phyloP scores from a whole-genome alignment of 768 basidiomycete species.

The Tricholoma terreum region DNA sequence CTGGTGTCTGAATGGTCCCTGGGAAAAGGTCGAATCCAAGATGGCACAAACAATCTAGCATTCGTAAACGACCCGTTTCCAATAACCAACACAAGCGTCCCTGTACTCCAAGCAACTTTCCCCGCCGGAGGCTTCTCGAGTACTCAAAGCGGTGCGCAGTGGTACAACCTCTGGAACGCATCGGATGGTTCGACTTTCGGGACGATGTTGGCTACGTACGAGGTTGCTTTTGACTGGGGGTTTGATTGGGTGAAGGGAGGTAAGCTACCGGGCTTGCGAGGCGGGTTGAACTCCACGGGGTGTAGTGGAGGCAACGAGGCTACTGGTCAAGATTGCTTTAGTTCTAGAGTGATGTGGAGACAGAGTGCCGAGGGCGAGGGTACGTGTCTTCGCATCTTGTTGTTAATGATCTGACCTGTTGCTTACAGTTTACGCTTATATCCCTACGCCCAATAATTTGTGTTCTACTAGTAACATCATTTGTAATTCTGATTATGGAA shows the following conservation, averaged over 20 bases:
- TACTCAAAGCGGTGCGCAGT: conserved; percentile 62
- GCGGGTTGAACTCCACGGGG: conserved; percentile 57
- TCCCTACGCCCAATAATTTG: conserved; percentile 59
- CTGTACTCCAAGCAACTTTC: conserved; percentile 63
- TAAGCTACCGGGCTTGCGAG: conserved; percentile 74
- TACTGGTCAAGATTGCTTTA: conserved; percentile 69
- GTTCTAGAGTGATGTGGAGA: conserved; percentile 76
- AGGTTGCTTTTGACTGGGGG: conserved; percentile 62
- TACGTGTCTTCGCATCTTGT: conserved; percentile 28
- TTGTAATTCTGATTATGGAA: conserved; percentile 76
- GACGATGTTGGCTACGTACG: conserved; percentile 71
- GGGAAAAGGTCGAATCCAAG: conserved; percentile 57
- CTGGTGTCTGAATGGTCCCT: conserved; percentile 60
- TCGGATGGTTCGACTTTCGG: conserved; percentile 53
- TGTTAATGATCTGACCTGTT: not conserved
- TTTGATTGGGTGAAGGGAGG: conserved; percentile 76
- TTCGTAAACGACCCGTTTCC: conserved; percentile 73
- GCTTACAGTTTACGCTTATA: conserved; percentile 72
- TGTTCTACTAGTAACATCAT: conserved; percentile 52
- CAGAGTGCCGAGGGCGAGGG: conserved; percentile 64
- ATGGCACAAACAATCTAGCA: conserved; percentile 49
- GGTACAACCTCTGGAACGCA: conserved; percentile 66
- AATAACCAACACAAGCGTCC: conserved; percentile 29
- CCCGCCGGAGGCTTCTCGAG: conserved; percentile 57
- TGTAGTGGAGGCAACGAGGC: conserved; percentile 70